Base-by-base conservation (phyloP, 2,329 filamentous ascomycete genomes). In the Fusarium pilosicola region DNA sequence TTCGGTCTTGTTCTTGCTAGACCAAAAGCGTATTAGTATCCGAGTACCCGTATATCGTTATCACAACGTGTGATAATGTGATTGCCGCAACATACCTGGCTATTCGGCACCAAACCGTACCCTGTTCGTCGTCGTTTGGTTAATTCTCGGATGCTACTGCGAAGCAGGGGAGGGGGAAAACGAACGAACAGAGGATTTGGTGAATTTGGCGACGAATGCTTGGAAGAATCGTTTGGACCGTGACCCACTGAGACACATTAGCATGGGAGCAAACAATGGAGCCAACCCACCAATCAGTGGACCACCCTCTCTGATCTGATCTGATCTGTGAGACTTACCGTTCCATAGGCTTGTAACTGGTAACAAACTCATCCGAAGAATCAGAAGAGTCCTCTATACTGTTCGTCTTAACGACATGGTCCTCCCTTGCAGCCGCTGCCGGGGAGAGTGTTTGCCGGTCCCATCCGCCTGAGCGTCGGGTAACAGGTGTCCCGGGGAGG, bases 1-100 rank as follows among this genome's bases (percentile, higher is more conserved):
- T 76, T 67, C 74, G 62, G 63, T 76, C 74, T 76, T 72, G 68
- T 64, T 76, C 74, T 74, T 76, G 62, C 74, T 76, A 62, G 18
- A 58, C 45, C 42, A 3, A 52, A 62, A 60, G 42, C 36, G 62
- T 49, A 56, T 75, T 63, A 75, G 73, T 30, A 26, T 46, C 5
- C 6, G 20, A 7, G 26, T 13, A 12, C 32, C 32, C n/a, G 13
- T 26, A n/a, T 32, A 17, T 28, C 10, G 32, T 24, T 34, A 34
- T 51, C 24, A 13, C 38, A 30, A 1, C 6, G 3, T 30, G 39
- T 20, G 20, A 42, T 18, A 17, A 34, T 13, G 42, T 20, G 39
- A 46, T 46, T 44, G 46, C 28, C 32, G 34, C 34, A 56, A 36
- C 67, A 60, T 65, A 75, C 74, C 68, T 75, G 74, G 39, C 49